Base-by-base conservation (phyloP, 208 protist genomes). In the Tetramitus jugosus region DNA sequence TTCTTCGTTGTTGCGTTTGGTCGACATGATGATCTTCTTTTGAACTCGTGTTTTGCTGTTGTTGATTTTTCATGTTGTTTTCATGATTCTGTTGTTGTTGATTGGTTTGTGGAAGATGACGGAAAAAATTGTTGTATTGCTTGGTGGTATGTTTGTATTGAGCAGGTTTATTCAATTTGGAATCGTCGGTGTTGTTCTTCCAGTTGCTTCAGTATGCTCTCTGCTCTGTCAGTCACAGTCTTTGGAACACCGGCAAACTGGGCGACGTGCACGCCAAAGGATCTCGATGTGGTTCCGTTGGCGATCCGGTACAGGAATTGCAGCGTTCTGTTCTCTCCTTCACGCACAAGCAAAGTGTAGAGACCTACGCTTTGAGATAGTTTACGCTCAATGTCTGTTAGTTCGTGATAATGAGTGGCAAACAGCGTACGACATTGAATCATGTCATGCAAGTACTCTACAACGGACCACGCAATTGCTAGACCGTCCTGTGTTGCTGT, bases 401-500 rank as follows among this genome's bases (percentile, higher is more conserved):
- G 23, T 64, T 87, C 80, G 56, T 85, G 93, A 88, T 80, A 96
- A 82, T 98, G 96, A 1, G 95, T 98, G 13, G 97, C 95, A 82
- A 97, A 96, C 2, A 98, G 29, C 14, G 87, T 91, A 4, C 92
- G 88, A 69, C 87, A 92, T 29, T 81, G 61, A 13, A 76, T 76
- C 10, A 82, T 61, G 7, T 89, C 64, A 31, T 53, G 33, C 2
- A 98, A 80, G 81, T 94, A 91, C 81, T 96, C 87, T 20, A 98
- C 81, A 23, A 96, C 94, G 0, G 91, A 87, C 7, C 84, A 84
- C 0, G 96, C 94, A 56, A 98, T 91, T 3, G 92, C 88, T 4
- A 94, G 81, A 6, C 96, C 96, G 79, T 98, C 96, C 43, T 90
- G 89, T 53, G 91, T 96, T 60, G 88, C 90, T 39, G 96, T 98